These are phyloP conservation scores for Saccharomycopsis javanensis DNA, from an alignment of 805 yeast species.

Conservation along the genomic window DNA sequence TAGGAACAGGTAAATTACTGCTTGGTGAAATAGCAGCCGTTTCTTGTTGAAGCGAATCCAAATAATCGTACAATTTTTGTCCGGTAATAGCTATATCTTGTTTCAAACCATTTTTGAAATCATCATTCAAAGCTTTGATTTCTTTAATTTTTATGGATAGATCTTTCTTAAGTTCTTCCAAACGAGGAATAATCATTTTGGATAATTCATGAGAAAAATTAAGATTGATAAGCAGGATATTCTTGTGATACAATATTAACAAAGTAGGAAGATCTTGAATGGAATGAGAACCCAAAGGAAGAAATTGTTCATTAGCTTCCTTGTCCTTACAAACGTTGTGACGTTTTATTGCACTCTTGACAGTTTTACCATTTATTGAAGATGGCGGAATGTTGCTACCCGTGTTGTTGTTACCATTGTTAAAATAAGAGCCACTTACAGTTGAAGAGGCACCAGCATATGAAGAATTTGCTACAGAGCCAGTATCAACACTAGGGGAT, in stretches of 20 bases:
- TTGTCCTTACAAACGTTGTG: conserved; percentile 26
- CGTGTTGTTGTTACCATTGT: background rate
- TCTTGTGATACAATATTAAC: conserved; percentile 35
- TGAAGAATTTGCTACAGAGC: background rate
- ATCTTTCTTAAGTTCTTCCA: conserved; percentile 23
- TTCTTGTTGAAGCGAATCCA: conserved; percentile 7
- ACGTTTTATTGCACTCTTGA: background rate
- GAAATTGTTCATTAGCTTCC: conserved; percentile 38
- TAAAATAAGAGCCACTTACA: background rate
- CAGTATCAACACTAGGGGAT: background rate
- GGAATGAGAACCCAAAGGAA: conserved; percentile 71
- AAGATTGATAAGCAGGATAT: conserved; percentile 34
- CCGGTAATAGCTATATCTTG: conserved; percentile 58
- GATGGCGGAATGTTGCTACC: too few relatives aligned
- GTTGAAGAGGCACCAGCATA: background rate
- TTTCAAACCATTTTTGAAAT: conserved; percentile 51
- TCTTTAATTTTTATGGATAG: conserved; percentile 41
- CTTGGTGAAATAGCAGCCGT: conserved; percentile 1
- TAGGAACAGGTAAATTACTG: conserved; percentile 9
- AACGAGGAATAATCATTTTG: conserved; percentile 32
- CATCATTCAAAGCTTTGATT: conserved; percentile 42
- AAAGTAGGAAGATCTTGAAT: conserved; percentile 74
- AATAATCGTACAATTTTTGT: conserved; percentile 37
- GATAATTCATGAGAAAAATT: conserved; percentile 44
- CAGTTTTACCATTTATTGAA: conserved; percentile 5